Conservation (phyloP, 1,284 basidiomycete genomes). For the Ganoderma sinense region DNA sequence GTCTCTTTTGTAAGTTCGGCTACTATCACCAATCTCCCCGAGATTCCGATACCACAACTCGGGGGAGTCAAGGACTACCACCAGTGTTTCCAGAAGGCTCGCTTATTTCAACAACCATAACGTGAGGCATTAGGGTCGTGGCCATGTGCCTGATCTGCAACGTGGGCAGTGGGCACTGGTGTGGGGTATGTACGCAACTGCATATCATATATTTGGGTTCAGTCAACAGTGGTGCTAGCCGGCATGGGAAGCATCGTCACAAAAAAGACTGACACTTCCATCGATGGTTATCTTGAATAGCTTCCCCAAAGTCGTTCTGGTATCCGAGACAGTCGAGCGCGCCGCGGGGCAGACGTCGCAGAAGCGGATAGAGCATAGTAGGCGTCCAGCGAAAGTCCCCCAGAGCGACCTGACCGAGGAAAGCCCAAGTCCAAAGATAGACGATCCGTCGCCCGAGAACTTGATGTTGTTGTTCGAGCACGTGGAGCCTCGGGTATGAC, state of each 20-base stretch:
- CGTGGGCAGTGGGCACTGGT: neutral
- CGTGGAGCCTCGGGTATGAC: constrained; percentile 8
- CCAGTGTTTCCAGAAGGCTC: neutral
- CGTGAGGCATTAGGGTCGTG: neutral
- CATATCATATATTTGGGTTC: neutral
- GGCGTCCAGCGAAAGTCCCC: neutral
- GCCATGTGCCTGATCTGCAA: neutral
- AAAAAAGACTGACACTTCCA: neutral
- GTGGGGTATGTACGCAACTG: neutral
- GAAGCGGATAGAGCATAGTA: neutral
- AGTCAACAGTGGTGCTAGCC: neutral
- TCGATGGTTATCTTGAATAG: neutral
- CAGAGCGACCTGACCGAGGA: neutral
- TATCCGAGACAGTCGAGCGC: constrained; percentile 15
- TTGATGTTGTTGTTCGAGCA: constrained; percentile 11
- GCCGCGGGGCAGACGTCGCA: constrained; percentile 7
- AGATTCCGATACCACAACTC: neutral
- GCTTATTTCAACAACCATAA: neutral
- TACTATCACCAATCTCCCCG: neutral
- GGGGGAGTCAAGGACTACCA: neutral
- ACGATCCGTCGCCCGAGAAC: constrained; percentile 8
- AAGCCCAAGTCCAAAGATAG: neutral
- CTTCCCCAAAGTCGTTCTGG: constrained; percentile 29
- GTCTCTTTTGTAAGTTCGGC: neutral
- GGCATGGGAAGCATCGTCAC: neutral